Conservation (phyloP, 2,329 filamentous ascomycete genomes). For the Botrytis medusae region DNA sequence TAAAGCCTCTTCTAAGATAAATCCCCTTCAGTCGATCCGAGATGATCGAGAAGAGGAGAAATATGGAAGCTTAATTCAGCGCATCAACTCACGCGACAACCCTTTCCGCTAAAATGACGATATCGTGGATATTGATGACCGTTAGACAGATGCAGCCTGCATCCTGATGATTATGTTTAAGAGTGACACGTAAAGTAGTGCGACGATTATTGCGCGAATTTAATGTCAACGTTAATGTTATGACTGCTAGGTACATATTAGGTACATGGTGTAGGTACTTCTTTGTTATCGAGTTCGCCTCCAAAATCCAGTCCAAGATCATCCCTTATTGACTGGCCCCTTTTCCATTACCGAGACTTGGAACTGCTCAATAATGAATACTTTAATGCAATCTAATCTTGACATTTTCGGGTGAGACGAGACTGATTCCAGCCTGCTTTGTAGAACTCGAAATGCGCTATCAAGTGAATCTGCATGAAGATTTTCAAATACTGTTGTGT, state of each 20-base stretch:
- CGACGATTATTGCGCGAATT: conserved; percentile 7
- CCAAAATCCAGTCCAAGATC: too few relatives aligned
- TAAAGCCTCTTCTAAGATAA: background rate
- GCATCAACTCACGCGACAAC: conserved; percentile 12
- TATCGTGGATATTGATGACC: background rate
- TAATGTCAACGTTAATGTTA: background rate
- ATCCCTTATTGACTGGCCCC: background rate
- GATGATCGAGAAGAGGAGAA: background rate
- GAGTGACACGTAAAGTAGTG: conserved; percentile 1
- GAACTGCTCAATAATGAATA: background rate
- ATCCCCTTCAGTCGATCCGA: background rate
- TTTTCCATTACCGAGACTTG: conserved; percentile 4
- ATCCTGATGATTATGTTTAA: background rate
- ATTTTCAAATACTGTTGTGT: background rate
- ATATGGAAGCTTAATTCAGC: background rate
- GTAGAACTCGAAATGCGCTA: background rate
- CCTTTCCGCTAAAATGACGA: conserved; percentile 1
- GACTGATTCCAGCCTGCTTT: background rate
- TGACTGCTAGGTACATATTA: background rate
- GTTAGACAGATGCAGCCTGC: background rate
- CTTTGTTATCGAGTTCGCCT: background rate
- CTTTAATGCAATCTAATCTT: background rate
- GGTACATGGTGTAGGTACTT: background rate
- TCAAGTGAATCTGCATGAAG: background rate
- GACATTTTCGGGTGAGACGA: background rate